phyloP scores from a whole-genome alignment of 106 monocot genomes.

The Chionographis japonica region DNA sequence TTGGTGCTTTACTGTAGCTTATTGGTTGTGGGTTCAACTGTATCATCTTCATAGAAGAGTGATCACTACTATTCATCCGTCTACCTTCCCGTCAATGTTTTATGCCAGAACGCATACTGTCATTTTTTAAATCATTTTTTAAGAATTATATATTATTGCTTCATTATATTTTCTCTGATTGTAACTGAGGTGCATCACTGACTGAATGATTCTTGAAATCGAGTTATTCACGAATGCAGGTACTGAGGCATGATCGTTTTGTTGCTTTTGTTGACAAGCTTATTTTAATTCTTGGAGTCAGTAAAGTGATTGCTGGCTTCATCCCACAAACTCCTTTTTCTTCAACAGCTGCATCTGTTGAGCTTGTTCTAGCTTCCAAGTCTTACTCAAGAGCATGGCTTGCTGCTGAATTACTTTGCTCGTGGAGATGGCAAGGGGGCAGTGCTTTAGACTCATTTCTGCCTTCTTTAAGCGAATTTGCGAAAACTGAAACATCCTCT shows the following conservation, averaged over 20 bases:
- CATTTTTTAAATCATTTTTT: too few relatives aligned
- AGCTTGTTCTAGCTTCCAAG: conserved; percentile 8
- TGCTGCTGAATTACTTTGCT: conserved; percentile 87
- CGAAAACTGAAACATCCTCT: conserved; percentile 22
- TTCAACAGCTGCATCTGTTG: conserved; percentile 8
- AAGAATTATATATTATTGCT: neutral
- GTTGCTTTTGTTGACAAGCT: conserved; percentile 72
- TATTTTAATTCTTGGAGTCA: conserved; percentile 53
- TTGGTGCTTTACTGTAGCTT: too few relatives aligned
- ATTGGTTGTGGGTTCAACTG: too few relatives aligned
- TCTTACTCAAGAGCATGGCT: conserved; percentile 71
- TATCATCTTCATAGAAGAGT: too few relatives aligned
- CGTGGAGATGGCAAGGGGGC: conserved; percentile 77
- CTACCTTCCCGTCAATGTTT: too few relatives aligned
- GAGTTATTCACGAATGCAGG: conserved; percentile 32
- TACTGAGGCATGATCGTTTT: conserved; percentile 48
- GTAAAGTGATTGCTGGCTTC: conserved; percentile 51
- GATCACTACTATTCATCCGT: too few relatives aligned
- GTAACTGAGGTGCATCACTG: too few relatives aligned
- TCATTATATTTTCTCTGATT: neutral
- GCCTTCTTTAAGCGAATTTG: conserved; percentile 49
- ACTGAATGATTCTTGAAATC: too few relatives aligned
- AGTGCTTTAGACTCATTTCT: conserved; percentile 54
- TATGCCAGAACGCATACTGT: too few relatives aligned
- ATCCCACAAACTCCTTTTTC: conserved; percentile 11